phyloP scores from a whole-genome alignment of 2,329 filamentous ascomycete genomes.

The Aspergillus arachidicola region DNA sequence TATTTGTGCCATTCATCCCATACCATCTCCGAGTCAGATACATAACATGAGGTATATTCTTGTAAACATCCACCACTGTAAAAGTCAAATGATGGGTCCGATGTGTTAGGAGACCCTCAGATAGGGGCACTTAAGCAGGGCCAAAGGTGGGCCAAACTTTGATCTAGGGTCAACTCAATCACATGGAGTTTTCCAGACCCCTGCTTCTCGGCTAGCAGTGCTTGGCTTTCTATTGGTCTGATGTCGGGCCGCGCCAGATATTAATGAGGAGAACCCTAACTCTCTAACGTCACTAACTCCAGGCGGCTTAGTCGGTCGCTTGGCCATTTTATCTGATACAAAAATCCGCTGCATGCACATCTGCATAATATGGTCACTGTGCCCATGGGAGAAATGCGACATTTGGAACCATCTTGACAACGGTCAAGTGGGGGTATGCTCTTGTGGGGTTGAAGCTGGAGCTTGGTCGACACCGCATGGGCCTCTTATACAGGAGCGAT shows the following conservation, averaged over 20 bases:
- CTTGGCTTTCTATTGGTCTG: background rate
- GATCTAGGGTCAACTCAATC: background rate
- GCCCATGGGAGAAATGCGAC: background rate
- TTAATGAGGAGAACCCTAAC: background rate
- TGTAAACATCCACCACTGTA: background rate
- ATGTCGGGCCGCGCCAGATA: constrained; percentile 2
- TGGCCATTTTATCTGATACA: background rate
- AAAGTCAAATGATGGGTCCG: background rate
- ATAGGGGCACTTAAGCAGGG: background rate
- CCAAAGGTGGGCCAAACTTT: background rate
- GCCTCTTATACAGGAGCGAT: background rate
- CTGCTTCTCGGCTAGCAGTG: background rate
- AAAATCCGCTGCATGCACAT: background rate
- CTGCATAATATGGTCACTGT: background rate
- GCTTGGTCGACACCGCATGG: background rate
- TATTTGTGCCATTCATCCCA: background rate
- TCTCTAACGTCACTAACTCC: background rate
- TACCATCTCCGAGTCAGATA: background rate
- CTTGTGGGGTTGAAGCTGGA: background rate
- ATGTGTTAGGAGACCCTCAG: background rate
- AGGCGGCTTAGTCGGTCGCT: background rate
- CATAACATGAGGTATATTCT: background rate
- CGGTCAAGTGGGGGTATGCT: background rate
- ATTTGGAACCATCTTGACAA: background rate
- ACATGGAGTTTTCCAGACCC: background rate